Evolutionary conservation across 176 grass and related monocot species (phyloP).

Genomic region (Tillandsia leiboldiana): DNA sequence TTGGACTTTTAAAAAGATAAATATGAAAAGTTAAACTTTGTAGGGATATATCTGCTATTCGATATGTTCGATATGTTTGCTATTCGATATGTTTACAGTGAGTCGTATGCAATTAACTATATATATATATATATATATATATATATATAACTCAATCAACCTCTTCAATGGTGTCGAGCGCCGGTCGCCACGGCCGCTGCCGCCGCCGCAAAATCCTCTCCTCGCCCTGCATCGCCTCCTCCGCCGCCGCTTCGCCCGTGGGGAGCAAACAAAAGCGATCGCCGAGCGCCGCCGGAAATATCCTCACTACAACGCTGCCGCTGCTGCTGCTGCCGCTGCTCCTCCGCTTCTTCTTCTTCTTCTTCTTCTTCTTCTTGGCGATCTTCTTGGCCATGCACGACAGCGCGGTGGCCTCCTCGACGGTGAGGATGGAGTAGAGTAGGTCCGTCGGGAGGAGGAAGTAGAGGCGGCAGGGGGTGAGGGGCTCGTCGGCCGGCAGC

Average conservation of each 20-base stretch:
- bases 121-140: background rate
- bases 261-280: too few relatives aligned
- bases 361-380: slow-evolving; percentile 13
- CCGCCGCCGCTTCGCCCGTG: background rate
- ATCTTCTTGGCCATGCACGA: slow-evolving; percentile 31
- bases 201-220: slow-evolving; percentile 19
- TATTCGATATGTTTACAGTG: too few relatives aligned
- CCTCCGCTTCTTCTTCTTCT: slow-evolving; percentile 2
- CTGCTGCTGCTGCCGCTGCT: slow-evolving; percentile 6
- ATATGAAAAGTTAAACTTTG: too few relatives aligned
- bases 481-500: slow-evolving; percentile 40
- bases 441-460: slow-evolving; percentile 92
- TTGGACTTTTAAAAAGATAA: too few relatives aligned
- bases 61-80: too few relatives aligned
- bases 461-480: slow-evolving; percentile 49
- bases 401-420: slow-evolving; percentile 71
- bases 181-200: slow-evolving; percentile 49
- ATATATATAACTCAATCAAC: slow-evolving; percentile 25
- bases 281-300: slow-evolving; percentile 25
- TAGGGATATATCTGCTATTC: too few relatives aligned
- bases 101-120: too few relatives aligned
- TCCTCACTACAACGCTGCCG: slow-evolving; percentile 17
- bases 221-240: background rate
- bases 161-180: slow-evolving; percentile 78
- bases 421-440: slow-evolving; percentile 93